These are phyloP conservation scores for Cunninghamia lanceolata DNA, from an alignment of 75 land plant genomes.

Conservation along the genomic window DNA sequence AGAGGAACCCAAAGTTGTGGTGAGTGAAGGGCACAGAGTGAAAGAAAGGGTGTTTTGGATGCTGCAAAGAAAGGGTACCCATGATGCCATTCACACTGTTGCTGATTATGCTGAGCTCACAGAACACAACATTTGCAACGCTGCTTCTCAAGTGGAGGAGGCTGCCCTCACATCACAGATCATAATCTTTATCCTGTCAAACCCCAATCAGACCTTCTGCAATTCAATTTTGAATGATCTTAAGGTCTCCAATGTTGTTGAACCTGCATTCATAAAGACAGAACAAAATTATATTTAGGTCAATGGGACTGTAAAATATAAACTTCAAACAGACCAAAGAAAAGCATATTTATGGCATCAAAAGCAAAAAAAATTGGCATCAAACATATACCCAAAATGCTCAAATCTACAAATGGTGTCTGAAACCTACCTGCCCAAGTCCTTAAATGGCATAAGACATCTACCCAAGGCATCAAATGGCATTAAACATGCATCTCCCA, in stretches of 20 bases:
- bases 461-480: too few relatives aligned
- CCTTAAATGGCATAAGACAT: not conserved
- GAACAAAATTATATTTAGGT: not conserved
- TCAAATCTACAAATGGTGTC: not conserved
- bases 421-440: not conserved
- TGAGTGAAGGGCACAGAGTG: not conserved
- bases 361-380: too few relatives aligned
- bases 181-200: not conserved
- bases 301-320: too few relatives aligned
- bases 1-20: not conserved
- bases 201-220: not conserved
- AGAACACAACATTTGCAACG: not conserved
- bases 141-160: not conserved
- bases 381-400: not conserved
- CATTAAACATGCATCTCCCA: not conserved
- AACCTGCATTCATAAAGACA: constrained; percentile 4
- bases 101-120: not conserved
- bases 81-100: not conserved
- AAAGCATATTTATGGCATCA: too few relatives aligned
- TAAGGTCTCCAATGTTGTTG: not conserved
- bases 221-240: not conserved
- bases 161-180: constrained; percentile 1
- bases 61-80: not conserved
- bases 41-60: not conserved
- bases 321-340: not conserved